These are phyloP conservation scores for Besnoitia besnoiti DNA, from an alignment of 169 alveolate species.

Conservation along the genomic window DNA sequence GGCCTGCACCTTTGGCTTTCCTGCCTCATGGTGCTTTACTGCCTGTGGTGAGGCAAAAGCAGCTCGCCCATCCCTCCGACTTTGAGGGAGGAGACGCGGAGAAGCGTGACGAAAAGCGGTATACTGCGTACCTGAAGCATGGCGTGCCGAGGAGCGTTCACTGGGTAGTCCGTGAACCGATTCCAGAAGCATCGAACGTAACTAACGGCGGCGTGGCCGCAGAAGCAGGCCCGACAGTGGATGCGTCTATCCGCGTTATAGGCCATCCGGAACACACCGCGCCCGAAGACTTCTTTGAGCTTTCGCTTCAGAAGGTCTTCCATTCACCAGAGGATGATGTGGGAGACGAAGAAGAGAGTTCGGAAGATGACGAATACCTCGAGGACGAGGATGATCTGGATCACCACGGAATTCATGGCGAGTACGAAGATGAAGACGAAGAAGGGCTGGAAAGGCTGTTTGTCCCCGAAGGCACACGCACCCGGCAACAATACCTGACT, in stretches of 20 bases:
- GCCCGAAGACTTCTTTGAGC: slow-evolving; percentile 27
- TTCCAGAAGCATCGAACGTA: slow-evolving; percentile 5
- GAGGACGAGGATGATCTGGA: slow-evolving; percentile 57
- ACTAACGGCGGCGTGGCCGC: background rate
- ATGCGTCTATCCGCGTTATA: background rate
- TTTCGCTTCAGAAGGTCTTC: slow-evolving; percentile 53
- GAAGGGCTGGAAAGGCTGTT: slow-evolving; percentile 39
- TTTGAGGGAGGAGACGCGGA: background rate
- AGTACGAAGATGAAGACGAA: slow-evolving; percentile 50
- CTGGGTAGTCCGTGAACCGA: slow-evolving; percentile 58
- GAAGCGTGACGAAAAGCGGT: background rate
- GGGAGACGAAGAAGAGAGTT: slow-evolving; percentile 34
- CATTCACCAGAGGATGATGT: slow-evolving; percentile 59
- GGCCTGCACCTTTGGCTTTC: slow-evolving; percentile 53
- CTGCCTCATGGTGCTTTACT: slow-evolving; percentile 64
- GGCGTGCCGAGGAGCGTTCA: slow-evolving; percentile 64
- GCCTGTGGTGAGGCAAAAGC: slow-evolving; percentile 27
- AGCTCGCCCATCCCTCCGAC: background rate
- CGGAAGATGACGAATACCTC: slow-evolving; percentile 39
- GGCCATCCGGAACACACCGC: slow-evolving; percentile 48
- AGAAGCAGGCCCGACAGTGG: background rate
- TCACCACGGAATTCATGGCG: background rate
- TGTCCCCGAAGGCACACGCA: slow-evolving; percentile 46
- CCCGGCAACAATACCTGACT: slow-evolving; percentile 58
- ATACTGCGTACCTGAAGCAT: background rate